phyloP scores from a whole-genome alignment of 495 filamentous ascomycete species.

The Parathielavia appendiculata region DNA sequence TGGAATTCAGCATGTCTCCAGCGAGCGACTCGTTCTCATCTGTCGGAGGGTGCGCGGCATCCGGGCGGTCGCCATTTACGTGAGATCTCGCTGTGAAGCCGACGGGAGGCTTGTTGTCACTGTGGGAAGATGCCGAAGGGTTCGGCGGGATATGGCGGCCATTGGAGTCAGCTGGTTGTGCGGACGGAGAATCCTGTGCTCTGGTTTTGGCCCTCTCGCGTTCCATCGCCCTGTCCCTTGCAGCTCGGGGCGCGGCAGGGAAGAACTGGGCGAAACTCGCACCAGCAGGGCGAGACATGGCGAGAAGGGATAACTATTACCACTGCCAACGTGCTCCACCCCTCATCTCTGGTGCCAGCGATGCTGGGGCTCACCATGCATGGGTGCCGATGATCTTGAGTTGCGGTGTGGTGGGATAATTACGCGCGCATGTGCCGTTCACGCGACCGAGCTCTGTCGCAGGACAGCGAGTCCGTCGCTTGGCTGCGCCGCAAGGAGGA shows the following conservation, averaged over 20 bases:
- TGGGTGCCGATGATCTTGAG: conserved; percentile 19
- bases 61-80: conserved; percentile 34
- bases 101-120: conserved; percentile 17
- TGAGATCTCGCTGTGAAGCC: conserved; percentile 20
- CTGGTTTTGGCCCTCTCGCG: conserved; percentile 41
- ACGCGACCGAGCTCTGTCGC: conserved; percentile 27
- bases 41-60: conserved; percentile 34
- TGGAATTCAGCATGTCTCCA: conserved; percentile 58
- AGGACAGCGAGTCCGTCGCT: conserved; percentile 16
- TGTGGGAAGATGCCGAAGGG: conserved; percentile 13
- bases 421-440: conserved; percentile 28
- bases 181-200: conserved; percentile 34
- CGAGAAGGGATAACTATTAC: conserved; percentile 42
- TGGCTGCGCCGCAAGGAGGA: conserved; percentile 14
- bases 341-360: conserved; percentile 48
- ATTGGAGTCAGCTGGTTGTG: conserved; percentile 23
- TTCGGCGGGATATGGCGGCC: conserved; percentile 21
- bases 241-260: conserved; percentile 67
- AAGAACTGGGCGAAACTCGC: conserved; percentile 89
- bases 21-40: conserved; percentile 56
- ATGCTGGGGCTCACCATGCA: conserved; percentile 42
- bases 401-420: conserved; percentile 18
- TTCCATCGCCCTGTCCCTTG: conserved; percentile 52
- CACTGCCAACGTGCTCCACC: conserved; percentile 47
- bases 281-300: conserved; percentile 71